Base-by-base conservation (phyloP, 2,329 filamentous ascomycete species). In the Blastomyces parvus region DNA sequence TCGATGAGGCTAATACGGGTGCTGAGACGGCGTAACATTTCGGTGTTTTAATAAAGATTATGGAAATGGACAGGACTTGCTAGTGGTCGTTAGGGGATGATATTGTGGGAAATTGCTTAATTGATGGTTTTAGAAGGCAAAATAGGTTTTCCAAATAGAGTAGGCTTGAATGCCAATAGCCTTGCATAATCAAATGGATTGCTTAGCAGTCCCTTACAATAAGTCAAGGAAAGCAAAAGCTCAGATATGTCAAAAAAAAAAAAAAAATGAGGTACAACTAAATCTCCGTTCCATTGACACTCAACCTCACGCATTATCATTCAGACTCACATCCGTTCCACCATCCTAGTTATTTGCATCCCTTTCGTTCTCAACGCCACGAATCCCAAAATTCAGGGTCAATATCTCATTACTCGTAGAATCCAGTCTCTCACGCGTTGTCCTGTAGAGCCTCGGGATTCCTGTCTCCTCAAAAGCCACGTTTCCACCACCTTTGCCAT, bases 371-470 rank as follows among this genome's bases (percentile, higher is more conserved):
- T 59, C 38, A 59, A 30, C 13, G 19, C 44, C 25, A n/a, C 44
- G 13, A 30, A 59, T 27, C 56, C 38, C 38, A 30, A 59, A 42
- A 22, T 59, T 59, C 38, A 17, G 38, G 22, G 56, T 30, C 62
- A 69, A 55, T 36, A 69, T 67, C 44, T 69, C 65, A 52, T 70
- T 70, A 46, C 66, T 48, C 14, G 52, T 33, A 42, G 59, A 67
- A 3, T 69, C 63, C 53, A 75, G 52, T 42, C 73, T 66, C 38
- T 67, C 65, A 42, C 64, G 55, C 2, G 70, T 74, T 2, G 74
- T 72, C 63, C 74, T 70, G 62, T 74, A 77, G 36, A 74, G 59
- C 14, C 66, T 64, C 2, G 75, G 75, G 17, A 77, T 53, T 6
- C 68, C 69, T 6, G 70, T 75, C 8, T 67, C 68, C 13, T 69